These are phyloP conservation scores for Capsicum rhomboideum DNA, from an alignment of 257 asterid species.

Conservation along the genomic window DNA sequence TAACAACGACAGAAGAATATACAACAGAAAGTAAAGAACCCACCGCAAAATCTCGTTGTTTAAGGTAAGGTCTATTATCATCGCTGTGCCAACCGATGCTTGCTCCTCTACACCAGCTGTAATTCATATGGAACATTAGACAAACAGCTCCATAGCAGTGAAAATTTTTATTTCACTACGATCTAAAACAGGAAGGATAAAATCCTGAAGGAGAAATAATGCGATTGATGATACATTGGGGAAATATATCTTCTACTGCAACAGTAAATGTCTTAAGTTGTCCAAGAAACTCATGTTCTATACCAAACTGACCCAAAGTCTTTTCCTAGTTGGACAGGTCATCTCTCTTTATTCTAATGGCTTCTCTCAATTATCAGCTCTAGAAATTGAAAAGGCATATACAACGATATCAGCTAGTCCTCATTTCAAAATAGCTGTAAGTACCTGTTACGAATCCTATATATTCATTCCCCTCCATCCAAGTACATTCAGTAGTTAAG, in stretches of 20 bases:
- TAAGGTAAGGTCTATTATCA: constrained; percentile 82
- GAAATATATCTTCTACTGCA: background rate
- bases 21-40: constrained; percentile 10
- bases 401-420: background rate
- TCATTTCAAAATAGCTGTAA: background rate
- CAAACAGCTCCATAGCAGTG: background rate
- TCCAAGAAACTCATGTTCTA: background rate
- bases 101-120: constrained; percentile 88
- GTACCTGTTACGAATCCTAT: background rate
- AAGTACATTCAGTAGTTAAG: background rate
- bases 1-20: background rate
- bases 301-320: background rate
- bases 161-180: background rate
- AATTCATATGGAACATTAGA: background rate
- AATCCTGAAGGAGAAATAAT: background rate
- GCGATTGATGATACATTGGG: background rate
- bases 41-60: constrained; percentile 83
- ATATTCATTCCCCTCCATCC: background rate
- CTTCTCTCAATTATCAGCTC: background rate
- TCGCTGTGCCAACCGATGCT: constrained; percentile 98
- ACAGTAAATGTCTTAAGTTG: background rate
- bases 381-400: background rate
- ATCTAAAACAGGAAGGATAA: background rate
- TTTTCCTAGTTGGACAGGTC: background rate
- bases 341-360: background rate